These are phyloP conservation scores for Rhexocercosporidium sp. DNA, from an alignment of 2,329 filamentous ascomycete genomes.

Conservation along the genomic window DNA sequence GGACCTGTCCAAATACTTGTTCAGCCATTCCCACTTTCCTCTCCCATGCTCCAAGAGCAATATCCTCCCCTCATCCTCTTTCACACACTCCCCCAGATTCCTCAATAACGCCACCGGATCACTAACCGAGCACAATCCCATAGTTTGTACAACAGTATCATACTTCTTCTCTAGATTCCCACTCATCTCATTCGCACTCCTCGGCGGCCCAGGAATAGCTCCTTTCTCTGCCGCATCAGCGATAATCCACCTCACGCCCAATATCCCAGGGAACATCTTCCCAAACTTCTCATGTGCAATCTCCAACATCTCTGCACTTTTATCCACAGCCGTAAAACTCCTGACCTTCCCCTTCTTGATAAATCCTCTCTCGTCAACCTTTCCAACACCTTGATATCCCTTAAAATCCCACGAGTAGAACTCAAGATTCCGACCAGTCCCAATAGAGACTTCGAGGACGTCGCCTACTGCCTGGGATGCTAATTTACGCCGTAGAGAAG, in stretches of 20 bases:
- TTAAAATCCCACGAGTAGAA: conserved; percentile 61
- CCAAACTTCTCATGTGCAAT: conserved; percentile 60
- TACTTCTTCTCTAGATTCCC: conserved; percentile 47
- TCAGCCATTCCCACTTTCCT: conserved; percentile 59
- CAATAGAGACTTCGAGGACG: conserved; percentile 67
- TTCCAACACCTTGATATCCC: conserved; percentile 33
- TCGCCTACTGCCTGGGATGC: conserved; percentile 56
- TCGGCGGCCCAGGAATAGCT: conserved; percentile 36
- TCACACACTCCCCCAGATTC: conserved; percentile 57
- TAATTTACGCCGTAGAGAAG: conserved; percentile 54
- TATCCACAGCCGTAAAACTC: conserved; percentile 67
- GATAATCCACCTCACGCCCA: conserved; percentile 47
- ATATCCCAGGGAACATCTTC: conserved; percentile 48
- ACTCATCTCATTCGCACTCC: conserved; percentile 32
- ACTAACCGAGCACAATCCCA: conserved; percentile 66
- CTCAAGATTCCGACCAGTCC: conserved; percentile 64
- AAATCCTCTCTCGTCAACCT: conserved; percentile 27
- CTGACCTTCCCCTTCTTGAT: conserved; percentile 47
- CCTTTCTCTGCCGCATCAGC: conserved; percentile 37
- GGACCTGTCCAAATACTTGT: conserved; percentile 59
- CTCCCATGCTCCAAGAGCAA: conserved; percentile 67
- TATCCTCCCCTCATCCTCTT: conserved; percentile 62
- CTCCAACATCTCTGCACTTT: conserved; percentile 64
- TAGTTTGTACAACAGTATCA: conserved; percentile 68
- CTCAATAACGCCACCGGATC: conserved; percentile 59